Evolutionary conservation across 2,329 filamentous ascomycete species (phyloP).

Genomic region (Didymosphaeria variabile): DNA sequence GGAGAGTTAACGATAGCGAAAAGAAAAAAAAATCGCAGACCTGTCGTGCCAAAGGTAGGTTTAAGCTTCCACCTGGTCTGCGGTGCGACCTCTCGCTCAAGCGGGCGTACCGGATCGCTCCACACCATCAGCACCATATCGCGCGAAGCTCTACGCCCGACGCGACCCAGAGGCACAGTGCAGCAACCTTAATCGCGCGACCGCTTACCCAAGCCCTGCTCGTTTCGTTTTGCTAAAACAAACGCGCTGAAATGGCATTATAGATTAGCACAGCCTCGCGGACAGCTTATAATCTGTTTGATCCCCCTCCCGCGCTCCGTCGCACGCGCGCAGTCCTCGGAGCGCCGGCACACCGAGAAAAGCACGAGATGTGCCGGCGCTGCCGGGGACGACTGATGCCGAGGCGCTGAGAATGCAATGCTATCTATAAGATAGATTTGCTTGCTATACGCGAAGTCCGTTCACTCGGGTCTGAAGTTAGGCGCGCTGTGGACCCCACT

Average conservation of each 20-base stretch:
- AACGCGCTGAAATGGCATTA: too few relatives aligned
- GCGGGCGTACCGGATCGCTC: background rate
- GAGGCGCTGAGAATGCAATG: background rate
- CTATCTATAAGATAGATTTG: background rate
- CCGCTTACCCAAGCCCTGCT: background rate
- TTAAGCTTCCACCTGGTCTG: background rate
- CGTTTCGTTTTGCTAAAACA: background rate
- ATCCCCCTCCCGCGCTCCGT: constrained; percentile 8
- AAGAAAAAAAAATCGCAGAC: background rate
- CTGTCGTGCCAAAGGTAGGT: background rate
- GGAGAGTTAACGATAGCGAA: background rate
- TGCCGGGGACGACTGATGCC: background rate
- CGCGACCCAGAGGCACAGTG: background rate
- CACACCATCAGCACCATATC: background rate
- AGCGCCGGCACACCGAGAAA: constrained; percentile 4
- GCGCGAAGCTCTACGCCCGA: constrained; percentile 4
- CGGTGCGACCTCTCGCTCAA: background rate
- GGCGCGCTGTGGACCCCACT: background rate
- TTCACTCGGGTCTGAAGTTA: background rate
- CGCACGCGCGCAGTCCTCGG: background rate
- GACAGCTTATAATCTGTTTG: constrained; percentile 12
- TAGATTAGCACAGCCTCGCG: constrained; percentile 8
- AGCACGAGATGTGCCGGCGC: background rate
- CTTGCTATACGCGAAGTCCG: background rate
- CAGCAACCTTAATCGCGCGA: constrained; percentile 6